Conservation (phyloP, 1,284 basidiomycete species). For the Sporisorium iseilematis-ciliati region DNA sequence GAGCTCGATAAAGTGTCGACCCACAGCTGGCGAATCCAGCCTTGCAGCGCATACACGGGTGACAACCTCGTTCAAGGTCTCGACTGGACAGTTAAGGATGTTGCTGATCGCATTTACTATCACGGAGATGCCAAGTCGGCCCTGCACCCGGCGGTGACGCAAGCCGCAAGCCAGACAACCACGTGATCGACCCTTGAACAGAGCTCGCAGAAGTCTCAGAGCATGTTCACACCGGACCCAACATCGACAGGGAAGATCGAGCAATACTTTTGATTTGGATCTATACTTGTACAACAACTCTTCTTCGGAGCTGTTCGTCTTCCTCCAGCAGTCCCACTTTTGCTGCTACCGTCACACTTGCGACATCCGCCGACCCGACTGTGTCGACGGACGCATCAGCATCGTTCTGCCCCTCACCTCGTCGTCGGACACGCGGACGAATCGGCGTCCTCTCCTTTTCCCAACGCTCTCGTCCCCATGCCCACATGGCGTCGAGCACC, state of each 20-base stretch:
- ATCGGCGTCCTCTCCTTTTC: constrained; percentile 52
- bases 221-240: background rate
- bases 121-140: constrained; percentile 41
- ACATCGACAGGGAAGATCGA: background rate
- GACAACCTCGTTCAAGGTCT: constrained; percentile 85
- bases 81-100: constrained; percentile 93
- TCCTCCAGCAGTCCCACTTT: constrained; percentile 10
- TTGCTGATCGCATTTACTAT: constrained; percentile 73
- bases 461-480: constrained; percentile 70
- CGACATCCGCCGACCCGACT: background rate
- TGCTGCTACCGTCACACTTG: background rate
- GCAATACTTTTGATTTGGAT: background rate
- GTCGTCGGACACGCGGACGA: constrained; percentile 7
- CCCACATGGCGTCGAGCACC: constrained; percentile 83
- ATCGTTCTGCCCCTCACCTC: constrained; percentile 4
- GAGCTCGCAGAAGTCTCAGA: background rate
- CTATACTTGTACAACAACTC: constrained; percentile 49
- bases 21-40: constrained; percentile 89
- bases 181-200: constrained; percentile 5
- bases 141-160: background rate
- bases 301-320: constrained; percentile 12
- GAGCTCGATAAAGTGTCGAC: constrained; percentile 74
- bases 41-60: constrained; percentile 92
- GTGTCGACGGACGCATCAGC: constrained; percentile 21
- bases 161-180: background rate